A percentile compares a stretch with the other conserved stretches of the same genome.
Evolutionary conservation across 257 asterid species (phyloP).

Genomic region (Mentha longifolia): DNA sequence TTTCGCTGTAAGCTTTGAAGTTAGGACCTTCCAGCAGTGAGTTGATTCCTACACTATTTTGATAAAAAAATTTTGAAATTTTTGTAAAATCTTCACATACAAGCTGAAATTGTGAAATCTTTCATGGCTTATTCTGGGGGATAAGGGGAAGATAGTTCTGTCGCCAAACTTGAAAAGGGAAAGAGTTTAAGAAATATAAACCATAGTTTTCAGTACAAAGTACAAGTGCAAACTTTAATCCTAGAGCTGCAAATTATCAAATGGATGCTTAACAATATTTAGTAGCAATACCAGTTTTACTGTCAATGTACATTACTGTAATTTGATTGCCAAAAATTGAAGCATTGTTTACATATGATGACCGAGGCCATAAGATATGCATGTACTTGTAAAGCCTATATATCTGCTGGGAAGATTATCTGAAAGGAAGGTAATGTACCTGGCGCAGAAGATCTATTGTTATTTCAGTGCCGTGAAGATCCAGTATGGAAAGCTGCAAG

Average conservation of each 20-base stretch:
- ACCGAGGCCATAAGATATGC: not conserved
- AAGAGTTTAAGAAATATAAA: not conserved
- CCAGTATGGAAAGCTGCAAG: conserved; percentile 74
- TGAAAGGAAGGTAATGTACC: conserved; percentile 42
- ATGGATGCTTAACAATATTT: not conserved
- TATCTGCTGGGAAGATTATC: not conserved
- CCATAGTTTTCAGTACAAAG: not conserved
- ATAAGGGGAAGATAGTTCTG: too few species aligned
- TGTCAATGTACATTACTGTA: conserved; percentile 6
- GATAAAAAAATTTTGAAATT: too few species aligned
- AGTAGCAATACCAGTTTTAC: not conserved
- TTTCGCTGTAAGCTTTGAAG: too few species aligned
- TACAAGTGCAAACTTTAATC: not conserved
- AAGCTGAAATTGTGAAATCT: too few species aligned
- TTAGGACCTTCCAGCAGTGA: too few species aligned
- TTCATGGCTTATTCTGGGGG: too few species aligned
- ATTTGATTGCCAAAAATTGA: not conserved
- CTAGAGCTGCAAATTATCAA: conserved; percentile 5
- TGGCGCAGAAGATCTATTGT: conserved; percentile 79
- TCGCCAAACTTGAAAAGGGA: not conserved
- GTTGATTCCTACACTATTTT: too few species aligned
- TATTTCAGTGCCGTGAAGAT: conserved; percentile 86
- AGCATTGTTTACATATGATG: not conserved
- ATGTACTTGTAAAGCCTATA: not conserved
- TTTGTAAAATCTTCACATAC: too few species aligned